Evolutionary conservation across 2,329 filamentous ascomycete genomes (phyloP).

Genomic region (Pseudocercospora macadamiae): DNA sequence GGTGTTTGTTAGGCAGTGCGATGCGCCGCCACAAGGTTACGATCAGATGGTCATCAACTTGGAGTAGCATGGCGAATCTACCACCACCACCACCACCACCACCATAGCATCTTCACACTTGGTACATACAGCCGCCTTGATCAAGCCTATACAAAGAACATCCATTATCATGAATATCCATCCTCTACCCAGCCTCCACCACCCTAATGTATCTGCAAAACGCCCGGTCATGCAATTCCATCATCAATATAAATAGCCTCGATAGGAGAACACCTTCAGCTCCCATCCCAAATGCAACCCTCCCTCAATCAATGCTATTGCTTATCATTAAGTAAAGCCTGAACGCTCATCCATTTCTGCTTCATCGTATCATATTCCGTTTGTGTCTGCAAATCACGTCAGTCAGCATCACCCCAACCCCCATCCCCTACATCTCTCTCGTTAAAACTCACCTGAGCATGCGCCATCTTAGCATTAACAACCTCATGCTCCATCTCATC

Average conservation of each 20-base stretch:
- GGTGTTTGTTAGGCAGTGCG: slow-evolving; percentile 26
- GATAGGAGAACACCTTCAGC: no score
- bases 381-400: slow-evolving; percentile 45
- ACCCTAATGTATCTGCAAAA: not conserved
- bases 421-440: not conserved
- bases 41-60: no score
- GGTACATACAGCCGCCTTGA: no score
- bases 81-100: no score
- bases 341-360: slow-evolving; percentile 53
- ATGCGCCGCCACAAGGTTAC: not conserved
- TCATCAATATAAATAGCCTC: not conserved
- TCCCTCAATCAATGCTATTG: not conserved
- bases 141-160: no score
- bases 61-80: no score
- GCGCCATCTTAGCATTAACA: slow-evolving; percentile 91
- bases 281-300: not conserved
- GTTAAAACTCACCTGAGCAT: slow-evolving; percentile 76
- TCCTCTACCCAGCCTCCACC: not conserved
- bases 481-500: slow-evolving; percentile 89
- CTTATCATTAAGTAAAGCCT: slow-evolving; percentile 45
- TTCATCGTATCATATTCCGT: slow-evolving; percentile 53
- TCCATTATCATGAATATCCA: slow-evolving; percentile 2
- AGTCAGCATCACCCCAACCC: no score
- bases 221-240: not conserved
- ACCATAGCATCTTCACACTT: no score